These are phyloP conservation scores for Gracilaria vermiculophylla DNA, from an alignment of 23 red algal genomes.

Conservation along the genomic window DNA sequence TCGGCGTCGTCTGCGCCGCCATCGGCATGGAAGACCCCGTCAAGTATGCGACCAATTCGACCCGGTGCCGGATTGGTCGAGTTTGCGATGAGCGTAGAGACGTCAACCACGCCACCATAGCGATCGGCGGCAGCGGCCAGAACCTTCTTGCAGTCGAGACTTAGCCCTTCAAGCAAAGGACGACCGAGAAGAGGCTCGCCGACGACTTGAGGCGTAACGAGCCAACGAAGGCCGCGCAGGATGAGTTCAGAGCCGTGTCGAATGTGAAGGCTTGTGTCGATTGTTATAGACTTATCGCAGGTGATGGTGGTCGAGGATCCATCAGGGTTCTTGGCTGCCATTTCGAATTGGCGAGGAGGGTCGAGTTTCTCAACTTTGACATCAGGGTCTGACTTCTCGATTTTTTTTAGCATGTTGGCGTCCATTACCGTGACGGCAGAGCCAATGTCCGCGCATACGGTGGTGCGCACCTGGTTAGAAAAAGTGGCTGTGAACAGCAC, in stretches of 20 bases:
- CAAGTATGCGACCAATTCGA: neutral
- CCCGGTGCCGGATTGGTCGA: neutral
- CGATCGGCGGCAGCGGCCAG: constrained; percentile 20
- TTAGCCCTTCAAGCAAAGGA: neutral
- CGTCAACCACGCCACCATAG: neutral
- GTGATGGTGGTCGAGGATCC: no score
- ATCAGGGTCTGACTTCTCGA: no score
- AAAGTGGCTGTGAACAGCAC: no score
- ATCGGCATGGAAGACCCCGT: constrained; percentile 41
- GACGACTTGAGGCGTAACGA: constrained; percentile 5
- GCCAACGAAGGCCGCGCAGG: neutral
- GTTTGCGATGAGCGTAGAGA: neutral
- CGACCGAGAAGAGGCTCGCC: constrained; percentile 8
- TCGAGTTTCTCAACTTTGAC: no score
- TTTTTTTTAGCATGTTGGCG: no score
- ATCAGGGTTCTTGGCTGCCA: no score
- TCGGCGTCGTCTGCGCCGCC: constrained; percentile 28
- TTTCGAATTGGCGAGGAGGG: no score
- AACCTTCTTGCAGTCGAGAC: neutral
- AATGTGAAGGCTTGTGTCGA: neutral
- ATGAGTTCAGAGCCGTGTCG: neutral
- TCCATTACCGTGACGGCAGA: no score
- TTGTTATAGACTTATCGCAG: no score
- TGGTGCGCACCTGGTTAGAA: no score
- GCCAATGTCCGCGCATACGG: no score